Percentiles rank a stretch among this genome's conserved stretches.
Evolutionary conservation across 23 red algal genomes (phyloP).

Genomic region (Gracilaria gracilis): DNA sequence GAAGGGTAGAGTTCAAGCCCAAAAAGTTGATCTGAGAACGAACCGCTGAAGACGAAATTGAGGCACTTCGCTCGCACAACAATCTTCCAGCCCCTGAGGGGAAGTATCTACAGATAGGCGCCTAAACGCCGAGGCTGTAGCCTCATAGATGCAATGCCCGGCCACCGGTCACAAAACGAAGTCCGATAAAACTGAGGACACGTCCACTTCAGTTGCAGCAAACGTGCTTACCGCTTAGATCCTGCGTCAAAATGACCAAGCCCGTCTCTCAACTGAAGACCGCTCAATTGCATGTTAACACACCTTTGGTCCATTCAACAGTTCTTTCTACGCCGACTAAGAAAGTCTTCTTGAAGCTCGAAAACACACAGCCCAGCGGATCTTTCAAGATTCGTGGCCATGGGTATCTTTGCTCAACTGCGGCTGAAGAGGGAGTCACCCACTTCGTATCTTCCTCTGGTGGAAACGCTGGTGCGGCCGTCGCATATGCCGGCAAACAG

Average conservation of each 20-base stretch:
- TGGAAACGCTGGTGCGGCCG: conserved; percentile 89
- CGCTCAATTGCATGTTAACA: conserved; percentile 56
- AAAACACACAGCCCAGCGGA: conserved; percentile 79
- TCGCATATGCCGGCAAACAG: conserved; percentile 62
- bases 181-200: background rate
- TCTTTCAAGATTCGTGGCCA: conserved; percentile 94
- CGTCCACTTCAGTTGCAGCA: background rate
- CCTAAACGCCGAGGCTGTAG: no score
- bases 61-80: no score
- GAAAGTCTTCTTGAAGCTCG: conserved; percentile 81
- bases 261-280: background rate
- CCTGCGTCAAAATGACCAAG: conserved; percentile 10
- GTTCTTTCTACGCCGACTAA: conserved; percentile 32
- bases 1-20: no score
- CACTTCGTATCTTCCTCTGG: conserved; percentile 88
- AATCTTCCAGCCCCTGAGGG: no score
- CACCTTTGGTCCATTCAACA: conserved; percentile 70
- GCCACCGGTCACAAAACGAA: background rate
- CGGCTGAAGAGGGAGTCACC: conserved; percentile 1
- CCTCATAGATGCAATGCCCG: no score
- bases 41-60: no score
- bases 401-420: conserved; percentile 59
- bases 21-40: no score
- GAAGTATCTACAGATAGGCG: no score
- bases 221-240: background rate